Percentiles rank a stretch among this genome's conserved stretches.
Conservation (phyloP, 2,329 filamentous ascomycete species). For the Thielaviopsis punctulata region DNA sequence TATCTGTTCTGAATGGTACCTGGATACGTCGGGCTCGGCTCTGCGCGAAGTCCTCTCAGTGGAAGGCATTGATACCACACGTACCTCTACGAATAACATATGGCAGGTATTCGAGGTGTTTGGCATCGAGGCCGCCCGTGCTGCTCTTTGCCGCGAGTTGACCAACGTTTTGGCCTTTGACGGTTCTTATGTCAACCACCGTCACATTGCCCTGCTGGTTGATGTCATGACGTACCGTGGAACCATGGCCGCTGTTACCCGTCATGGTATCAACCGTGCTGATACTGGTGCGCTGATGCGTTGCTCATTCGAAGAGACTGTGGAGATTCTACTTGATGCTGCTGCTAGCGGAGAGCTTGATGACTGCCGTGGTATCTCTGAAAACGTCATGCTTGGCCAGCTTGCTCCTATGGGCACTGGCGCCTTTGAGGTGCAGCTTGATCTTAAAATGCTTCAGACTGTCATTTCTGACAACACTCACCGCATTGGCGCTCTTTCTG, state of each 20-base stretch:
- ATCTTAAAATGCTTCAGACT: constrained; percentile 89
- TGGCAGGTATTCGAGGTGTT: constrained; percentile 90
- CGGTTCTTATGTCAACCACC: constrained; percentile 98
- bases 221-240: constrained; percentile 97
- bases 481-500: constrained; percentile 64
- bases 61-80: constrained; percentile 68
- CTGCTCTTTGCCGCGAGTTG: constrained; percentile 73
- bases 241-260: constrained; percentile 85
- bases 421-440: constrained; percentile 83
- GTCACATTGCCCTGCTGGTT: constrained; percentile 83
- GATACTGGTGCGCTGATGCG: constrained; percentile 98
- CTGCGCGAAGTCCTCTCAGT: constrained; percentile 71
- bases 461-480: constrained; percentile 76
- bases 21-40: constrained; percentile 85
- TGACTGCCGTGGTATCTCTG: constrained; percentile 93
- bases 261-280: constrained; percentile 94
- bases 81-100: constrained; percentile 90
- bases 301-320: constrained; percentile 98
- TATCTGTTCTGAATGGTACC: constrained; percentile 78
- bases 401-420: constrained; percentile 94
- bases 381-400: constrained; percentile 97
- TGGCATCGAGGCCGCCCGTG: constrained; percentile 85
- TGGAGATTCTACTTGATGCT: constrained; percentile 92
- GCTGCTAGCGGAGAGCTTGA: constrained; percentile 89
- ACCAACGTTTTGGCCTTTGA: constrained; percentile 91